Conservation (phyloP, 2,329 filamentous ascomycete species). For the Helicocarpus griseus region DNA sequence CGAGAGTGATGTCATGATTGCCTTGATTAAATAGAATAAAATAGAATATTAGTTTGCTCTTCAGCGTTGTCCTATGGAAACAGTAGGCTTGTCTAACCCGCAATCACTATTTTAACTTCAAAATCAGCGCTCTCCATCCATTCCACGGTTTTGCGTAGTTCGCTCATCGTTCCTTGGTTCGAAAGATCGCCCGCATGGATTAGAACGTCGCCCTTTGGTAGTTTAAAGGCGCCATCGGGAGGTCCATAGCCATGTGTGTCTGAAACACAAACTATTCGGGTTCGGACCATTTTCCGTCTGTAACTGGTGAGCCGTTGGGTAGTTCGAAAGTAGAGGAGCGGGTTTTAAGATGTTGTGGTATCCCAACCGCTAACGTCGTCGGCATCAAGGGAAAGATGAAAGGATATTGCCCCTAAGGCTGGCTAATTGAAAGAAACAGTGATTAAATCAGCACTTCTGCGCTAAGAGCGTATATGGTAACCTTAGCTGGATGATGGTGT, state of each 20-base stretch:
- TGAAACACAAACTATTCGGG: conserved; percentile 49
- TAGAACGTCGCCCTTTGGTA: conserved; percentile 48
- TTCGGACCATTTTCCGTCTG: conserved; percentile 20
- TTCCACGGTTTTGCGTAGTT: conserved; percentile 42
- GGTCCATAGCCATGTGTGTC: conserved; percentile 49
- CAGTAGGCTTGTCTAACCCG: conserved; percentile 29
- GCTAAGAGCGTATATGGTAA: too few relatives aligned
- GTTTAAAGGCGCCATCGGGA: conserved; percentile 37
- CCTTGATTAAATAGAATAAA: conserved; percentile 29
- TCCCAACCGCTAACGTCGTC: too few relatives aligned
- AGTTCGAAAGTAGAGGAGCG: neutral
- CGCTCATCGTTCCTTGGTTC: conserved; percentile 43
- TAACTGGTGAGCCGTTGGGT: neutral
- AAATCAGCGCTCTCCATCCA: conserved; percentile 47
- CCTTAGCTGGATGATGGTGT: too few relatives aligned
- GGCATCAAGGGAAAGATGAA: too few relatives aligned
- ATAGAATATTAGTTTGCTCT: conserved; percentile 2
- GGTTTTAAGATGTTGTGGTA: neutral
- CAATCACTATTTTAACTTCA: conserved; percentile 46
- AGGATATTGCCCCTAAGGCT: too few relatives aligned
- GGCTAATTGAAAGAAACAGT: too few relatives aligned
- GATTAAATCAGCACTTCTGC: too few relatives aligned
- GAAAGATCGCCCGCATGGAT: conserved; percentile 52
- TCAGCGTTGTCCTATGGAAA: neutral
- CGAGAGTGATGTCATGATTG: conserved; percentile 50